Base-by-base conservation (phyloP, 768 basidiomycete species). In the Mycena crocata region DNA sequence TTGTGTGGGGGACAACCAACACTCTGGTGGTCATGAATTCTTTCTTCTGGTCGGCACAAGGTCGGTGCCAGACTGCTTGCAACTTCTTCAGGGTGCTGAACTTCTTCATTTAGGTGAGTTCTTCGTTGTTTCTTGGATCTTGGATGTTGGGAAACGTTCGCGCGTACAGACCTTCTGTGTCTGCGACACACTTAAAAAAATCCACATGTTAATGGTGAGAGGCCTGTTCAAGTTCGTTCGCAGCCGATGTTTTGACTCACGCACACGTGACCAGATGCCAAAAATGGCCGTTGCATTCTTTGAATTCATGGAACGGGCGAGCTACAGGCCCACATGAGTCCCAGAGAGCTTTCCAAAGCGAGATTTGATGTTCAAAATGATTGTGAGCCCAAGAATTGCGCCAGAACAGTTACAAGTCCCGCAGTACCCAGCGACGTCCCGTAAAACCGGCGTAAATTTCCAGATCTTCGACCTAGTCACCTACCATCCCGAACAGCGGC, bases 121-220 rank as follows among this genome's bases (percentile, higher is more conserved):
- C 23, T 52, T n/a, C n/a, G 40, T 32, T 55, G n/a, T 23, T 39
- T 55, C 26, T 17, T 19, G 32, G 44, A 14, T 4, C 62, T 63
- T 45, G 50, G 32, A 14, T 44, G 32, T 24, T 32, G 64, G 30
- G 21, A 21, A 34, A 46, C 23, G 8, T 17, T 15, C 40, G 44
- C 35, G 40, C 50, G 54, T 40, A 19, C 39, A 4, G 21, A 31
- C 17, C 26, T 42, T 42, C 46, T 55, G n/a, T 28, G 23, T 46
- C 51, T 49, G 32, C 54, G 37, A 23, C 13, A 58, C 24, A 59
- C 49, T 65, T 17, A 57, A 63, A 37, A 32, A 30, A 32, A 3
- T 39, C 37, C 60, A 52, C 44, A 55, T 59, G 57, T 66, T 42
- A 60, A 55, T 60, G 58, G 64, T 66, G 64, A 61, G 64, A 28